Evolutionary conservation across 2,329 filamentous ascomycete genomes (phyloP).

Genomic region (Bipolaris oryzae): DNA sequence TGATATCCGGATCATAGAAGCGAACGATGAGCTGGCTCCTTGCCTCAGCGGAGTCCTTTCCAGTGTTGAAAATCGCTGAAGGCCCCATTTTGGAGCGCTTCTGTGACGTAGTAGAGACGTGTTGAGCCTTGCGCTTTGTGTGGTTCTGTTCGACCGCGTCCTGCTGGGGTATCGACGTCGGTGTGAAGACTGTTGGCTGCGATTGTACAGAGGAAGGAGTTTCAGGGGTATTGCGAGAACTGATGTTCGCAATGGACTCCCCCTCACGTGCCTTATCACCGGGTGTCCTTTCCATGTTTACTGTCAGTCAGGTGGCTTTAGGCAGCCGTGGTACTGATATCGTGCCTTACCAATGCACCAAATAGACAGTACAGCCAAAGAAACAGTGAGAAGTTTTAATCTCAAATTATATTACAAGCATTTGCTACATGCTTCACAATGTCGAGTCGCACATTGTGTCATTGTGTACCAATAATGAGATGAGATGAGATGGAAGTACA

Average conservation of each 20-base stretch:
- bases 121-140: background rate
- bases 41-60: background rate
- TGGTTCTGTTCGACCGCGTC: background rate
- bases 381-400: background rate
- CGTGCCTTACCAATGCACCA: background rate
- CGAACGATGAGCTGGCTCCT: slow-evolving; percentile 39
- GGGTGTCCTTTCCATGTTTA: slow-evolving; percentile 13
- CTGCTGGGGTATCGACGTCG: background rate
- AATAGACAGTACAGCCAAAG: background rate
- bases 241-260: slow-evolving; percentile 4
- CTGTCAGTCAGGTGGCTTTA: background rate
- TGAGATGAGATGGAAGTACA: background rate
- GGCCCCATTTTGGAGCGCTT: slow-evolving; percentile 27
- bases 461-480: slow-evolving; percentile 6
- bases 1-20: slow-evolving; percentile 56
- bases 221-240: slow-evolving; percentile 9
- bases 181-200: slow-evolving; percentile 11
- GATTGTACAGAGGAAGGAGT: slow-evolving; percentile 8
- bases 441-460: background rate
- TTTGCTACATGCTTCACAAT: background rate
- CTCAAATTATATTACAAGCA: background rate
- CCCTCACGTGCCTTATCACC: slow-evolving; percentile 8
- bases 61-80: slow-evolving; percentile 1
- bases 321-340: slow-evolving; percentile 20
- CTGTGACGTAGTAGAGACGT: slow-evolving; percentile 4